Percentiles rank a stretch among this genome's conserved stretches.
These are phyloP conservation scores for Raphanus sativus DNA, from an alignment of 345 rosid species.

Conservation along the genomic window DNA sequence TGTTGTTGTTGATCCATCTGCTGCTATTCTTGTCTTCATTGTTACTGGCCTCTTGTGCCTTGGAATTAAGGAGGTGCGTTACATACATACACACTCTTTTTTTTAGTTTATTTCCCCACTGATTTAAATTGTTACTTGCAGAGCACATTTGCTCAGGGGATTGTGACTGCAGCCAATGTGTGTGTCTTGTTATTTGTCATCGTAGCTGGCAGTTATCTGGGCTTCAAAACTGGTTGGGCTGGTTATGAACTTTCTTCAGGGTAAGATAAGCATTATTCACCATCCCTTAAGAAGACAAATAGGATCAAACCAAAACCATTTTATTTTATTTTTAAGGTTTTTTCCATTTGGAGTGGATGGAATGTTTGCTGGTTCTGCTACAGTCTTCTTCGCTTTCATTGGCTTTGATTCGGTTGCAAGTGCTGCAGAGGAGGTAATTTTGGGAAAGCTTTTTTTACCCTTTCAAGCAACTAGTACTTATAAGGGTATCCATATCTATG, in stretches of 20 bases:
- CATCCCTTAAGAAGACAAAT: not conserved
- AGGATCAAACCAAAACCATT: not conserved
- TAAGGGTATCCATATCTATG: not conserved
- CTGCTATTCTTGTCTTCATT: slow-evolving; percentile 68
- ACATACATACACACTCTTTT: not conserved
- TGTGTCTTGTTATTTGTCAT: slow-evolving; percentile 84
- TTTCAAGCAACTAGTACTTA: not conserved
- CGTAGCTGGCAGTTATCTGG: slow-evolving; percentile 80
- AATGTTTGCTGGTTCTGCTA: slow-evolving; percentile 98
- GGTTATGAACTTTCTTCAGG: slow-evolving; percentile 93
- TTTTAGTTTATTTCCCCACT: not conserved
- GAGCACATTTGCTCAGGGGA: slow-evolving; percentile 86
- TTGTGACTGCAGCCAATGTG: slow-evolving; percentile 76
- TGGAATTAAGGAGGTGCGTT: slow-evolving; percentile 91
- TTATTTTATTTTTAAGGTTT: slow-evolving; percentile 42
- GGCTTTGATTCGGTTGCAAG: slow-evolving; percentile 99
- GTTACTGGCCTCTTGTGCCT: slow-evolving; percentile 89
- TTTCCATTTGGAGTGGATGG: slow-evolving; percentile 95
- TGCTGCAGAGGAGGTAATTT: slow-evolving; percentile 73
- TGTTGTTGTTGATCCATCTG: slow-evolving; percentile 89
- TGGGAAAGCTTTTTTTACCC: not conserved
- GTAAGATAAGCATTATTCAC: slow-evolving; percentile 44
- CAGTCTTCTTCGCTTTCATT: slow-evolving; percentile 89
- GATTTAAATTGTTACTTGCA: slow-evolving; percentile 34
- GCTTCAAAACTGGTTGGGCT: slow-evolving; percentile 87